Evolutionary conservation across 192 early-diverging fungal species (phyloP).

Genomic region (Geosiphon pyriformis): DNA sequence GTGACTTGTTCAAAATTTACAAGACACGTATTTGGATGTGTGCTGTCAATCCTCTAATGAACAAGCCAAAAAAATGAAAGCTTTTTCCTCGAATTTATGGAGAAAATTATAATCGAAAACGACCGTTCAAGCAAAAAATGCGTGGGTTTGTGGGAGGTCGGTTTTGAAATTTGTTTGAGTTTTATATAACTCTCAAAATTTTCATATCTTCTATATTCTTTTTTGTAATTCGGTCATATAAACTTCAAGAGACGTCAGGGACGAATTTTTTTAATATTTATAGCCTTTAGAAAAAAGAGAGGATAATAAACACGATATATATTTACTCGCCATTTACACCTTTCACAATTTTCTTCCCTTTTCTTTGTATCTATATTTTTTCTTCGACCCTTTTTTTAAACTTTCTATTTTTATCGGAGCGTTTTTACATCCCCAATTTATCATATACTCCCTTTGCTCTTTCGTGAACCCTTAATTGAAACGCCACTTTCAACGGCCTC

Average conservation of each 20-base stretch:
- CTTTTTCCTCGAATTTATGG: not conserved
- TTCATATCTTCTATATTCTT: too few species aligned
- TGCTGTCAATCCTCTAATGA: constrained; percentile 34
- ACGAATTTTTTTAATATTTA: constrained; percentile 16
- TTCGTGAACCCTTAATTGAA: not conserved
- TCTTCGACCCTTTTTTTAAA: not conserved
- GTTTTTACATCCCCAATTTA: not conserved
- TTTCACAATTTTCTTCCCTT: not conserved
- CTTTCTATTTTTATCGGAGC: not conserved
- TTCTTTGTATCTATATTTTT: constrained; percentile 19
- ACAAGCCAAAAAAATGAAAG: constrained; percentile 23
- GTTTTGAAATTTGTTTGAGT: not conserved
- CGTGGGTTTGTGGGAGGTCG: not conserved
- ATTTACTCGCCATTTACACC: constrained; percentile 2
- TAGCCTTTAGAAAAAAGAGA: not conserved
- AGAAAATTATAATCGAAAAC: not conserved
- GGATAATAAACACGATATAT: not conserved
- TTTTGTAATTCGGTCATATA: too few species aligned
- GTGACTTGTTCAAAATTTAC: constrained; percentile 94
- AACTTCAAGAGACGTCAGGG: constrained; percentile 9
- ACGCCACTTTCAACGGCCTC: not conserved
- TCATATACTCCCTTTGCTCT: not conserved
- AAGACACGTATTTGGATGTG: constrained; percentile 99
- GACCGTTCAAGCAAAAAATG: not conserved
- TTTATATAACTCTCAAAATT: not conserved